Conservation (phyloP, 108 stramenopile genomes). For the Pseudonitzschia multiseries region DNA sequence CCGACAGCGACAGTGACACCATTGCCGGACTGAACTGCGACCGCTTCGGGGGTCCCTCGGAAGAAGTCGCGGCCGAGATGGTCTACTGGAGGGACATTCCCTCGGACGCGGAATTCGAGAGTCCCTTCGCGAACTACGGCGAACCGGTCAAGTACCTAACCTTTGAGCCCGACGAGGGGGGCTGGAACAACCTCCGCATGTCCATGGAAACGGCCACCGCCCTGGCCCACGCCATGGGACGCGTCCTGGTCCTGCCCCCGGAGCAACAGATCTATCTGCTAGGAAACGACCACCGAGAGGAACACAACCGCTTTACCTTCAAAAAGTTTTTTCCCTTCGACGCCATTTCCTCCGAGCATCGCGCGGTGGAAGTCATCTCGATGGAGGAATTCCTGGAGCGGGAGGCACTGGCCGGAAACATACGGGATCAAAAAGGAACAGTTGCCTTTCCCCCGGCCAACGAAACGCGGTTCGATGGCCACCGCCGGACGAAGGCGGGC, state of each 20-base stretch:
- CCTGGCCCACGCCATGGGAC: conserved; percentile 87
- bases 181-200: conserved; percentile 97
- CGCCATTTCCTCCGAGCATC: conserved; percentile 59
- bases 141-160: conserved; percentile 66
- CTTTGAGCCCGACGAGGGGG: conserved; percentile 90
- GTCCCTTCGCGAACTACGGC: conserved; percentile 44
- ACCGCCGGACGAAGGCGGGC: conserved; percentile 31
- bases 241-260: conserved; percentile 89
- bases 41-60: conserved; percentile 41
- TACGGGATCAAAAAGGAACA: conserved; percentile 45
- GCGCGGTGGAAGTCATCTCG: conserved; percentile 75
- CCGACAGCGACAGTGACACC: not conserved
- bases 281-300: conserved; percentile 17
- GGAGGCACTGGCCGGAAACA: conserved; percentile 51
- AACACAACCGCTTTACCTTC: conserved; percentile 69
- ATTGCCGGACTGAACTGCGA: conserved; percentile 46
- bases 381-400: conserved; percentile 84
- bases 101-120: conserved; percentile 50
- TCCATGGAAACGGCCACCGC: conserved; percentile 84
- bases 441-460: conserved; percentile 58
- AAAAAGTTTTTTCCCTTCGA: conserved; percentile 81
- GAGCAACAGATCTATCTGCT: conserved; percentile 64
- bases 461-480: conserved; percentile 42
- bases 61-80: conserved; percentile 63
- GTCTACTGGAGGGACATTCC: conserved; percentile 85